Base-by-base conservation (phyloP, 148 eudicot genomes). In the Vaccinium myrtillus region DNA sequence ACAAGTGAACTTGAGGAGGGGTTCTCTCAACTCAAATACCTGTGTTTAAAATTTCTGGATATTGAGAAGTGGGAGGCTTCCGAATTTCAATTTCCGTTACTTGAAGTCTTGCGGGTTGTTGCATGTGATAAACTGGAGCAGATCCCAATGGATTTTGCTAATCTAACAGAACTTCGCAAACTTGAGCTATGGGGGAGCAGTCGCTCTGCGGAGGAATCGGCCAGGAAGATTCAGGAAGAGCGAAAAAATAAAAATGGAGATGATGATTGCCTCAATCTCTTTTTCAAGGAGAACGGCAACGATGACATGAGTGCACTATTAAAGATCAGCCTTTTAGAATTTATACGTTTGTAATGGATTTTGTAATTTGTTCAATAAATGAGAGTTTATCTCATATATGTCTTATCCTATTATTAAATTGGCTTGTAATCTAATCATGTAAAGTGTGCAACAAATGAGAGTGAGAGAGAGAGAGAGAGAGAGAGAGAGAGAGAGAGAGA, bases 111-210 rank as follows among this genome's bases (percentile, higher is more conserved):
- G n/a, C 4, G 0, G 12, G 2, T 59, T 19, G 0, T 0, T 0
- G 1, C 1, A 30, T 30, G 65, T 19, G 0, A 0, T 1, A 39
- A 59, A 1, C 23, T 59, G 23, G 8, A 19, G 65, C 23, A 23
- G 25, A 19, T 59, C 65, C 65, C 65, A 0, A 19, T 19, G 32
- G 63, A 58, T 58, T 19, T 58, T 58, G 23, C 65, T 19, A 0
- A 19, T 18, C n/a, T 58, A 0, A 0, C 5, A 8, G 65, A 58
- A 1, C 65, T 58, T 58, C 2, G 23, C 8, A 9, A 58, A 58
- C 5, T 58, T 58, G 0, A 0, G 0, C 8, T 58, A 1, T 0
- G 0, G 2, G 0, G n/a, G 2, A 1, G 16, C n/a, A 16, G 7
- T 19, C 8, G 0, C 4, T 19, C 63, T 58, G 0, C 2, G 1